Base-by-base conservation (phyloP, 2,329 filamentous ascomycete species). In the Stromatinia cepivora region DNA sequence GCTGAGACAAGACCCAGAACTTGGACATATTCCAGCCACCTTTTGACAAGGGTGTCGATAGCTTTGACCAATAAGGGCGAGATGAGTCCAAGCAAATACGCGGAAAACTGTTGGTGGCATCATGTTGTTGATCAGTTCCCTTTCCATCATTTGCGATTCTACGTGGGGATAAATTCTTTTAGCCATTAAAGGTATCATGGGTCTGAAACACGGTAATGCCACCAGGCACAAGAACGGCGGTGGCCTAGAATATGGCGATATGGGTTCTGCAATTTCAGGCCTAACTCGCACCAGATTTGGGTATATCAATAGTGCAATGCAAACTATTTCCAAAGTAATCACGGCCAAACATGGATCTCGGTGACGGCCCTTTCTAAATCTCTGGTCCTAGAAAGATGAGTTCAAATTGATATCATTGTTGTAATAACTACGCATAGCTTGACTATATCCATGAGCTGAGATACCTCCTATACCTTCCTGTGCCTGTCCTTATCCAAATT, bases 1-100 rank as follows among this genome's bases (percentile, higher is more conserved):
- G 31, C 61, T 64, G 61, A 64, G 61, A 64, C 46, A 64, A n/a
- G n/a, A 52, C 15, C n/a, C 39, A 28, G 36, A 50, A 28, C 31
- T 22, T 63, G 31, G 31, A 39, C 11, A 39, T 8, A 57, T 52
- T 28, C 34, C 15, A 52, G n/a, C 46, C 46, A 36, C 34, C 17
- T 64, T 42, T 22, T 28, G 48, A 64, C 17, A 46, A 52, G 46
- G 61, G 31, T 39, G 10, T 11, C 5, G 28, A 36, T 34, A 15
- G 11, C 13, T 25, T 25, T 8, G 8, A 25, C 45, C 59, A 63
- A 63, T 63, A 25, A 25, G 22, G 34, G 9, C 22, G 17, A 50
- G 61, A 25, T 52, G 31, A 25, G 22, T 39, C 34, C n/a, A 52
- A 39, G 46, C 61, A 63, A 31, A 52, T n/a, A 63, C 39, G 2